These are phyloP conservation scores for Kentomonas sorsogonicus DNA, from an alignment of 208 protist genomes.

Conservation along the genomic window DNA sequence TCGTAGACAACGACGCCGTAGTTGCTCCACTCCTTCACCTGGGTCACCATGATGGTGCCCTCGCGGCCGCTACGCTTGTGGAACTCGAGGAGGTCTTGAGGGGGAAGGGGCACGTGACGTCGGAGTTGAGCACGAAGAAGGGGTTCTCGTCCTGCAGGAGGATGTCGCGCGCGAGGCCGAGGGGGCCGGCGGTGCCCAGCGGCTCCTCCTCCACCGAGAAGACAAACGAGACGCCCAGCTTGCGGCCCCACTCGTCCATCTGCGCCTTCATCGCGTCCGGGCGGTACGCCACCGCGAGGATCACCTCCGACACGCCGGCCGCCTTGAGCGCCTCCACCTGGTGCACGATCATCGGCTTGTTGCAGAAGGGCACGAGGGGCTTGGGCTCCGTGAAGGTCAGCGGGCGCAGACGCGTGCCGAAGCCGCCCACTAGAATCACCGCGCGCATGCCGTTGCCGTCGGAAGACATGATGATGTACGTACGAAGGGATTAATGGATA, in stretches of 20 bases:
- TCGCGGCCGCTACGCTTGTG: conserved; percentile 94
- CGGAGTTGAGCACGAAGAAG: conserved; percentile 98
- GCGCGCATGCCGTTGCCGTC: conserved; percentile 89
- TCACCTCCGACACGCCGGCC: conserved; percentile 90
- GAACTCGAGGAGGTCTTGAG: conserved; percentile 92
- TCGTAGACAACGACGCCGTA: conserved; percentile 97
- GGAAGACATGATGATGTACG: background rate
- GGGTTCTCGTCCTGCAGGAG: conserved; percentile 83
- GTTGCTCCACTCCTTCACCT: conserved; percentile 96
- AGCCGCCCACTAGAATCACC: conserved; percentile 96
- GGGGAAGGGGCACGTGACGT: conserved; percentile 95
- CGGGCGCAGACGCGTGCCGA: conserved; percentile 93
- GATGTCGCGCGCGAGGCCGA: conserved; percentile 90
- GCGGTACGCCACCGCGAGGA: conserved; percentile 96
- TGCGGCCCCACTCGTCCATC: conserved; percentile 79
- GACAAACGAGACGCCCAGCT: conserved; percentile 92
- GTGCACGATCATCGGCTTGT: conserved; percentile 97
- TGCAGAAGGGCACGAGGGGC: conserved; percentile 96
- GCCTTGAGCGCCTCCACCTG: conserved; percentile 95
- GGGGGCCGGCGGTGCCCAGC: conserved; percentile 97
- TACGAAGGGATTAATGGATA: background rate
- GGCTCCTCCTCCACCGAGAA: conserved; percentile 94
- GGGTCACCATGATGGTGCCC: conserved; percentile 95
- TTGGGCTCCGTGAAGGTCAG: conserved; percentile 96
- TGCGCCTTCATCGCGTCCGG: conserved; percentile 93